Base-by-base conservation (phyloP, 352 stramenopile genomes). In the Globisporangium cederbergense region DNA sequence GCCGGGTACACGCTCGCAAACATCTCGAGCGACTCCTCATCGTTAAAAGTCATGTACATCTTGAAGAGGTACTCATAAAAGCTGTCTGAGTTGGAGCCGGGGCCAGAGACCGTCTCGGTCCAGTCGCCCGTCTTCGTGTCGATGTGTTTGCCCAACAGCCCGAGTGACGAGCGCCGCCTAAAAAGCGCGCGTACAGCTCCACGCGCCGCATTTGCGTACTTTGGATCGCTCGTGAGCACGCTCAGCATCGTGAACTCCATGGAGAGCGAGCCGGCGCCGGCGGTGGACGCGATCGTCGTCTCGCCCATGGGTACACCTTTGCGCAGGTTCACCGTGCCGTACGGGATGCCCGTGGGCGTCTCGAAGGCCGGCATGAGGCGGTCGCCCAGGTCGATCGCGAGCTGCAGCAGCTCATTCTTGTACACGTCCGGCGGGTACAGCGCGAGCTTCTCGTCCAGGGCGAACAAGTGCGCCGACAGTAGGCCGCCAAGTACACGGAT, bases 1-100 rank as follows among this genome's bases (percentile, higher is more conserved):
- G 79, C 69, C 6, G 78, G 71, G 59, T 94, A 94, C 6, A 93
- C 79, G 63, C 72, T 62, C 11, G 79, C 73, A 46, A 94, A 97
- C 92, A 98, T 98, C 25, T 83, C 90, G 74, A 98, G 81, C 74
- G 96, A 76, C 74, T 97, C 82, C 56, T 87, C 78, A 56, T 99
- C 95, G 54, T 89, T 88, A 73, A 98, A 98, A 18, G 98, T 76
- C 52, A 96, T 81, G 71, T 98, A 98, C 74, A 97, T 97, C 74
- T 99, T 99, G 52, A 98, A 70, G 16, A 98, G 73, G 65, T 99
- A 99, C 77, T 99, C 97, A 76, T 98, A 99, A 67, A 99, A 99
- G 46, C 89, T 98, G 75, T 99, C 97, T 5, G 94, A 97, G 71
- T 99, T 99, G 9, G 86, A 90, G 8, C 95, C 95, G 7, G 95